Conservation (phyloP, 805 yeast genomes). For the Nakazawaea ernobii region DNA sequence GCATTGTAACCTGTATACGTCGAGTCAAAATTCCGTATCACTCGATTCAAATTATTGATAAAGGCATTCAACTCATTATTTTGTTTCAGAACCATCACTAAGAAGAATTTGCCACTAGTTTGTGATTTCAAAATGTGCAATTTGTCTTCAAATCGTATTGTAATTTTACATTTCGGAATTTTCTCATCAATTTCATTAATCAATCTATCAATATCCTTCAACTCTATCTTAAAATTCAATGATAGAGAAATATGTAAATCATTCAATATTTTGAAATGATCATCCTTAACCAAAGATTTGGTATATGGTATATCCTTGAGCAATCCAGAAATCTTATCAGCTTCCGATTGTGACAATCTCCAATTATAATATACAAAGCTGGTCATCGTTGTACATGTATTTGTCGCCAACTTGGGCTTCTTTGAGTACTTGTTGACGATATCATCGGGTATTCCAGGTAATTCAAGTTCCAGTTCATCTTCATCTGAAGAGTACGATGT, state of each 20-base stretch:
- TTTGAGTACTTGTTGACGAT: background rate
- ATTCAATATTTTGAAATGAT: background rate
- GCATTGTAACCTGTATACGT: background rate
- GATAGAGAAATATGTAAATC: constrained; percentile 7
- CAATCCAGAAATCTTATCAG: background rate
- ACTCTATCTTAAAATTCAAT: background rate
- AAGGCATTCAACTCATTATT: background rate
- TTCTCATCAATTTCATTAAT: background rate
- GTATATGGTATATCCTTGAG: background rate
- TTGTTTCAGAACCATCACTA: background rate
- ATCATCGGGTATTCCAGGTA: background rate
- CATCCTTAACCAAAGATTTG: background rate
- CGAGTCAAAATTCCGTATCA: background rate
- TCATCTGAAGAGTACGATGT: background rate
- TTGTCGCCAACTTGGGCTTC: background rate
- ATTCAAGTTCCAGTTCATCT: background rate
- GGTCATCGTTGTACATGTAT: background rate
- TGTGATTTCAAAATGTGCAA: background rate
- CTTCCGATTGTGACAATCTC: background rate
- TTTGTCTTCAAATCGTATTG: too few species aligned
- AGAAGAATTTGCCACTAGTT: background rate
- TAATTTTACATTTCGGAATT: background rate
- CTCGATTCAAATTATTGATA: background rate
- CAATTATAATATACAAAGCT: constrained; percentile 1
- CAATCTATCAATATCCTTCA: background rate